Conservation (phyloP, 306 rosid species). For the Medicago arabica region DNA sequence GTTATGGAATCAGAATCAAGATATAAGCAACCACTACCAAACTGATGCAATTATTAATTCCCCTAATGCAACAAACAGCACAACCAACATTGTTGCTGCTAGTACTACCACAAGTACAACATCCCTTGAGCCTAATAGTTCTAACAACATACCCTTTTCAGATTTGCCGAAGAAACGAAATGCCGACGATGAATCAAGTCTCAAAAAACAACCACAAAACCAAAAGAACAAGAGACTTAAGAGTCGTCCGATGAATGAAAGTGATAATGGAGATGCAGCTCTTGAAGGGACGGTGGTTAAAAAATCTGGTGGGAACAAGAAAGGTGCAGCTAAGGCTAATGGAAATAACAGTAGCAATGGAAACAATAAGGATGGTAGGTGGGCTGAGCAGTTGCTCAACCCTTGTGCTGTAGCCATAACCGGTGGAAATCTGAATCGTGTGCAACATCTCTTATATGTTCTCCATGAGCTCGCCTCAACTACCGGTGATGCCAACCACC, state of each 20-base stretch:
- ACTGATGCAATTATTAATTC: constrained; percentile 41
- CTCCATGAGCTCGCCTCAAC: constrained; percentile 83
- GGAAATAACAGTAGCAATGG: constrained; percentile 66
- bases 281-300: constrained; percentile 46
- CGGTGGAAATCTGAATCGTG: constrained; percentile 61
- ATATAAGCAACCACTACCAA: constrained; percentile 49
- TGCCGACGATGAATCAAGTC: constrained; percentile 41
- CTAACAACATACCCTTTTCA: constrained; percentile 43
- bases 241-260: constrained; percentile 40
- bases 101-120: constrained; percentile 37
- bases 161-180: constrained; percentile 71
- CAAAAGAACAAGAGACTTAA: constrained; percentile 52
- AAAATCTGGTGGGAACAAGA: constrained; percentile 65
- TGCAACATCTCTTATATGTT: constrained; percentile 83
- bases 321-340: constrained; percentile 50
- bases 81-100: constrained; percentile 32
- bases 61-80: constrained; percentile 39
- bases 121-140: constrained; percentile 43
- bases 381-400: constrained; percentile 93
- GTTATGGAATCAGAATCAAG: constrained; percentile 70
- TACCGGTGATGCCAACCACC: constrained; percentile 84
- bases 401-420: constrained; percentile 83
- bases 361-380: constrained; percentile 83
- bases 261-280: constrained; percentile 46
- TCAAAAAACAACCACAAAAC: constrained; percentile 50